phyloP scores from a whole-genome alignment of 805 yeast species.

The Ogataea philodendri region DNA sequence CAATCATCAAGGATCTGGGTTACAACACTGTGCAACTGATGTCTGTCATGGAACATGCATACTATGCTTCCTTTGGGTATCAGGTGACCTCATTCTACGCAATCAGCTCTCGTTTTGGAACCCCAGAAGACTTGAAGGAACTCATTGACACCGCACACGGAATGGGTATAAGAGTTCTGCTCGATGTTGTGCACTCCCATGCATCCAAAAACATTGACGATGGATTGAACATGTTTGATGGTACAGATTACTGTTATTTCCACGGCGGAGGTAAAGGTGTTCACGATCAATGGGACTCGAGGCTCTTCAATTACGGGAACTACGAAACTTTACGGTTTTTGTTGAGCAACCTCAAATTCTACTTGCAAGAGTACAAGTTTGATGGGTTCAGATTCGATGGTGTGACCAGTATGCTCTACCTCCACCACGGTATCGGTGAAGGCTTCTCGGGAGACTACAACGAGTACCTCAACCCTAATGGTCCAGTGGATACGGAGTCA shows the following conservation, averaged over 20 bases:
- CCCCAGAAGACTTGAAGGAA: constrained; percentile 92
- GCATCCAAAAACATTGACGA: constrained; percentile 93
- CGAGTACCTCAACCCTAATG: constrained; percentile 77
- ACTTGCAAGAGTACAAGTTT: constrained; percentile 76
- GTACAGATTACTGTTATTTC: constrained; percentile 92
- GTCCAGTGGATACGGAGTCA: constrained; percentile 84
- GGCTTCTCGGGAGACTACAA: constrained; percentile 91
- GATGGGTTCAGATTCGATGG: constrained; percentile 98
- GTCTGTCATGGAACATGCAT: constrained; percentile 99
- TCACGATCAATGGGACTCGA: constrained; percentile 95
- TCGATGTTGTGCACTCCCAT: constrained; percentile 95
- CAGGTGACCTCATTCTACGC: constrained; percentile 94
- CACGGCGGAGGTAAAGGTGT: constrained; percentile 83
- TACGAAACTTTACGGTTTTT: constrained; percentile 89
- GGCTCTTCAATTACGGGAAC: constrained; percentile 86
- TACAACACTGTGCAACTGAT: constrained; percentile 91
- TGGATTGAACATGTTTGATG: constrained; percentile 90
- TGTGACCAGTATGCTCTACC: constrained; percentile 88
- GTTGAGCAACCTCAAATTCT: constrained; percentile 79
- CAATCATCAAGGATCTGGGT: constrained; percentile 81
- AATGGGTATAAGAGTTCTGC: constrained; percentile 77
- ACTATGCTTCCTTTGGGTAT: constrained; percentile 97
- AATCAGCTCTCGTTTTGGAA: constrained; percentile 82
- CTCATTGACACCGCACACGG: constrained; percentile 90
- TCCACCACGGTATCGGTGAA: constrained; percentile 88